Evolutionary conservation across 2,329 filamentous ascomycete genomes (phyloP).

Genomic region (Neurospora sp.): DNA sequence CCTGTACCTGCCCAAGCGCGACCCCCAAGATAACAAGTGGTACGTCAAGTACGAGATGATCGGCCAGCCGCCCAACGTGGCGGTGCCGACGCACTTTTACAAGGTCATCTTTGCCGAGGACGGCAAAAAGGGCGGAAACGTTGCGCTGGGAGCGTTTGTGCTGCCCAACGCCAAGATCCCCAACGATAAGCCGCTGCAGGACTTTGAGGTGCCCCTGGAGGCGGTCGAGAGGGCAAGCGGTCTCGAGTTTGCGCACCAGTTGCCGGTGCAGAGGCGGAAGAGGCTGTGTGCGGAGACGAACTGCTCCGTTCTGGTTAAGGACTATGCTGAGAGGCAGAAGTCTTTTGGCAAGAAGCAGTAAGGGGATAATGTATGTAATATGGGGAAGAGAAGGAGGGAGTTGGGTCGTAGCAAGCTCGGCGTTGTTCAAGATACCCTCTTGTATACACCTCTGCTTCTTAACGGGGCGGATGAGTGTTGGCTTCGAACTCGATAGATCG

Average conservation of each 20-base stretch:
- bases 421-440: not conserved
- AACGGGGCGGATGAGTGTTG: no score
- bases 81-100: slow-evolving; percentile 97
- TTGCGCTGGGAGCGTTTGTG: slow-evolving; percentile 89
- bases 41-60: slow-evolving; percentile 93
- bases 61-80: slow-evolving; percentile 83
- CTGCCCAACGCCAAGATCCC: slow-evolving; percentile 84
- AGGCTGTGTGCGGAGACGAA: slow-evolving; percentile 77
- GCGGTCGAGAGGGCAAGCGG: slow-evolving; percentile 86
- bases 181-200: slow-evolving; percentile 75
- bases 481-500: no score
- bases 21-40: slow-evolving; percentile 82
- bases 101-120: slow-evolving; percentile 98
- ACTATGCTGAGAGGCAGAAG: slow-evolving; percentile 59
- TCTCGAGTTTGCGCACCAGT: slow-evolving; percentile 76
- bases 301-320: slow-evolving; percentile 74
- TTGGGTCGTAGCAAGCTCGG: not conserved
- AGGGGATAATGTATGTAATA: not conserved
- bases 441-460: not conserved
- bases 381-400: not conserved
- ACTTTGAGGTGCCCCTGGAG: slow-evolving; percentile 94
- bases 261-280: slow-evolving; percentile 64
- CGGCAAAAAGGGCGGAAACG: slow-evolving; percentile 56
- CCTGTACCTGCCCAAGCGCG: slow-evolving; percentile 79
- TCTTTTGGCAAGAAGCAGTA: slow-evolving; percentile 36